These are phyloP conservation scores for Saccharomyces hybrid DNA, from an alignment of 1,139 yeast species.

Conservation along the genomic window DNA sequence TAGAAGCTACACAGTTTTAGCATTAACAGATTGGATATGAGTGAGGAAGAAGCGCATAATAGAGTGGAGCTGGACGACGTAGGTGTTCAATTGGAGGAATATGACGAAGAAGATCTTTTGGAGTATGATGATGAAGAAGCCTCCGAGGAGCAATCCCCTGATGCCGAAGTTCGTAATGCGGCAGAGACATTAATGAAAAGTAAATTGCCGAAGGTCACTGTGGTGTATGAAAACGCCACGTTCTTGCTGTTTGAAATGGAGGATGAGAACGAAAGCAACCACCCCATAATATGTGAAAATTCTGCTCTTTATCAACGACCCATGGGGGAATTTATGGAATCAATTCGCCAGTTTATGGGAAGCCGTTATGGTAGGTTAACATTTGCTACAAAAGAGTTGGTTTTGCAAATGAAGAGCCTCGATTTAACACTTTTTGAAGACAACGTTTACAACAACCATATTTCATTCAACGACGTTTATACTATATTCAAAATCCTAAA, in stretches of 20 bases:
- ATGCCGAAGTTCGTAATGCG: slow-evolving; percentile 13
- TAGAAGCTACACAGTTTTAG: background rate
- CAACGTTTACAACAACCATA: slow-evolving; percentile 28
- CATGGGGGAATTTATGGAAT: slow-evolving; percentile 21
- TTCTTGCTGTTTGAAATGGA: slow-evolving; percentile 22
- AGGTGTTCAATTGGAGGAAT: slow-evolving; percentile 13
- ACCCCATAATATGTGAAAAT: slow-evolving; percentile 21
- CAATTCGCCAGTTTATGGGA: slow-evolving; percentile 24
- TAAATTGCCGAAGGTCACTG: slow-evolving; percentile 14
- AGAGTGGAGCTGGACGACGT: slow-evolving; percentile 11
- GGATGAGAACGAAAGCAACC: slow-evolving; percentile 8
- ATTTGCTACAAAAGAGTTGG: slow-evolving; percentile 26
- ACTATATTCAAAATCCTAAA: slow-evolving; percentile 27
- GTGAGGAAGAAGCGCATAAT: background rate
- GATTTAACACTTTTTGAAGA: slow-evolving; percentile 30
- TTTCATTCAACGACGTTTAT: slow-evolving; percentile 28
- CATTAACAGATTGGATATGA: background rate
- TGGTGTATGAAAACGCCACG: slow-evolving; percentile 15
- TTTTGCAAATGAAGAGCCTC: slow-evolving; percentile 22
- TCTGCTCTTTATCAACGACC: slow-evolving; percentile 15
- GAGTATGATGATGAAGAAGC: slow-evolving; percentile 12
- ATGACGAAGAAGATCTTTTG: slow-evolving; percentile 17
- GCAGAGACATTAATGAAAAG: slow-evolving; percentile 15
- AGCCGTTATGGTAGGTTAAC: slow-evolving; percentile 19
- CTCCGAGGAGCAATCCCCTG: slow-evolving; percentile 3